Percentiles rank a stretch among this genome's conserved stretches.
Evolutionary conservation across 768 basidiomycete species (phyloP).

Genomic region (Termitomyces sp.): DNA sequence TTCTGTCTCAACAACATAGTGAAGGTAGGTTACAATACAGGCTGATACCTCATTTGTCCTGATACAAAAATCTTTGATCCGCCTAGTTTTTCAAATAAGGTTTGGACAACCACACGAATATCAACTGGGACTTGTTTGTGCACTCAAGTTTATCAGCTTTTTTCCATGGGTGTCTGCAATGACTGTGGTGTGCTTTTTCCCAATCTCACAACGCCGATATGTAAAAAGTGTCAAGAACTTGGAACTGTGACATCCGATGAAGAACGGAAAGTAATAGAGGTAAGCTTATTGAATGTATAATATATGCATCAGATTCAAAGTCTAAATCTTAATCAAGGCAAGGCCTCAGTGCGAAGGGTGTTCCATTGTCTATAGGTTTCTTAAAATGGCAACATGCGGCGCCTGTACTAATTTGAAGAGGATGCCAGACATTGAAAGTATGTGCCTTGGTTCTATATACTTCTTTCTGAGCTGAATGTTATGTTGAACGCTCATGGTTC

Average conservation of each 20-base stretch:
- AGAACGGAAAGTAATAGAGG: not conserved
- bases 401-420: too few species aligned
- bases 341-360: constrained; percentile 4
- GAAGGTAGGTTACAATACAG: too few species aligned
- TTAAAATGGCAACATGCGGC: not conserved
- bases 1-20: too few species aligned
- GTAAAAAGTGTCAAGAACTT: not conserved
- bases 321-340: not conserved
- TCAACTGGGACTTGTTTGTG: not conserved
- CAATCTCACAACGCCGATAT: not conserved
- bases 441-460: too few species aligned
- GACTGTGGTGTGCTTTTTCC: not conserved
- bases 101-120: not conserved
- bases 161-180: not conserved
- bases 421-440: too few species aligned
- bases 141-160: not conserved
- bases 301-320: too few species aligned
- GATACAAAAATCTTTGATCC: not conserved
- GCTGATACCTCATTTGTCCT: not conserved
- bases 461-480: too few species aligned
- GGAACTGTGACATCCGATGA: not conserved
- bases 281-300: not conserved
- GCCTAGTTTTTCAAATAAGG: not conserved
- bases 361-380: not conserved
- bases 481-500: too few species aligned